Base-by-base conservation (phyloP, 768 basidiomycete genomes). In the Mycena leptocephala region DNA sequence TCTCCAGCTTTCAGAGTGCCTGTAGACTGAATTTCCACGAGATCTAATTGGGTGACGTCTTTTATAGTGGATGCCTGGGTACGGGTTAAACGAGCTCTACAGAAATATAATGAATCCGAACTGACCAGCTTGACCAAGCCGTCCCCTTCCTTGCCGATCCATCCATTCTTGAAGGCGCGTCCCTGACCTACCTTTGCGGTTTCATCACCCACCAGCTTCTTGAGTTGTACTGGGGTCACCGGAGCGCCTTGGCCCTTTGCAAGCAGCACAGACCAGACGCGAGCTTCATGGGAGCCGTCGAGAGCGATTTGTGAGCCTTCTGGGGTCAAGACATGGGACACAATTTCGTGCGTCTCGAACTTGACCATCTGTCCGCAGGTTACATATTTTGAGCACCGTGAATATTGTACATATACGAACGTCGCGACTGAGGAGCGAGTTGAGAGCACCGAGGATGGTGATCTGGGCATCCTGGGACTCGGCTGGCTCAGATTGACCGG, bases 161-260 rank as follows among this genome's bases (percentile, higher is more conserved):
- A 99, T 70, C 95, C 95, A 80, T 95, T 97, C 88, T 97, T 99
- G 91, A 99, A 98, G 24, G 98, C 98, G 78, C 95, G 92, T 11
- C 95, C 95, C 86, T 99, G 98, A 0, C 98, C 98, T 72, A 99
- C 91, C 86, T 97, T 98, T 20, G 96, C 93, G 9, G 92, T 90
- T 80, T 98, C 97, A 72, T 95, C 95, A 18, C 98, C 98, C 18
- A 99, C 91, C 73, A 84, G 84, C 75, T 90, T 90, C 85, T 95
- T 95, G 18, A 99, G 87, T 72, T 95, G 91, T 59, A 88, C 90
- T 0, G 91, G 88, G 5, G 91, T 89, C 43, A 98, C 74, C 11
- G 96, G 93, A 46, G 87, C 78, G 3, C 94, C 95, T 73, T 92
- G 86, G 3, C 95, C 96, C 76, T 93, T 94, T 6, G 81, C 77